Evolutionary conservation across 192 early-diverging fungal genomes (phyloP).

Genomic region (Backusella circina): DNA sequence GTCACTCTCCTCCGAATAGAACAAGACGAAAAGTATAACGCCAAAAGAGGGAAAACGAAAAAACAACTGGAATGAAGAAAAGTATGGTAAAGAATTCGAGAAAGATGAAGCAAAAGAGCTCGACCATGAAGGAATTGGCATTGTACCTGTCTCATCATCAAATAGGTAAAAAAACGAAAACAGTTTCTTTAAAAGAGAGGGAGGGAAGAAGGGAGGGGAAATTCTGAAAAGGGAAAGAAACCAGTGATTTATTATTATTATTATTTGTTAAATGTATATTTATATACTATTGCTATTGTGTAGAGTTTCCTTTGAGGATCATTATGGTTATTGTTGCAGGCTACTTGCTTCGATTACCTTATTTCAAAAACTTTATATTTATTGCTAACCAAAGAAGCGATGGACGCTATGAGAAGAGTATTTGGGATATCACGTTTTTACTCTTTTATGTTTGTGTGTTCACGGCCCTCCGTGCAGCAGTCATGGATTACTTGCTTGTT

Average conservation of each 20-base stretch:
- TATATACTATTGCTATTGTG: background rate
- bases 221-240: background rate
- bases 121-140: slow-evolving; percentile 7
- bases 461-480: slow-evolving; percentile 53
- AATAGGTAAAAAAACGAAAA: slow-evolving; percentile 31
- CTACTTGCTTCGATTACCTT: slow-evolving; percentile 33
- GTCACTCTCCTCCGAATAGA: background rate
- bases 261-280: background rate
- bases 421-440: slow-evolving; percentile 60
- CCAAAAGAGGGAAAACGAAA: background rate
- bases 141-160: slow-evolving; percentile 35
- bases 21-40: background rate
- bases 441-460: slow-evolving; percentile 63
- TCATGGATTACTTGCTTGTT: slow-evolving; percentile 47
- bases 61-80: background rate
- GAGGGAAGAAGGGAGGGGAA: background rate
- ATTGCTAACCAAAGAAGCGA: slow-evolving; percentile 25
- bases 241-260: background rate
- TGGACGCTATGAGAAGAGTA: slow-evolving; percentile 49
- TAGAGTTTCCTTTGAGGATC: slow-evolving; percentile 41
- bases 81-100: background rate
- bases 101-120: background rate
- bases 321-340: slow-evolving; percentile 31
- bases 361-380: slow-evolving; percentile 29
- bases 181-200: background rate